A percentile compares a stretch with the other conserved stretches of the same genome.
Evolutionary conservation across 176 grass and related monocot genomes (phyloP).

Genomic region (bread wheat (Triticum aestivum)): IWGSC_CS_RefSeq_v2.1 NC_057802.1:550393398-550393897

Average conservation of each 20-base stretch:
- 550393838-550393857: background rate
- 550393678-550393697: background rate
- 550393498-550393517: background rate
- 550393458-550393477: background rate
- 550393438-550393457: background rate
- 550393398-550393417: background rate
- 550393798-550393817: slow-evolving; percentile 2
- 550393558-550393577: too few species aligned
- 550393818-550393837: background rate
- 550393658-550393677: background rate
- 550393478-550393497: background rate
- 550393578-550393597: background rate
- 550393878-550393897: slow-evolving; percentile 7
- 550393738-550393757: background rate
- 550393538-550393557: too few species aligned
- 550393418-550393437: background rate
- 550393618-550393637: background rate
- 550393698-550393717: background rate
- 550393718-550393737: background rate
- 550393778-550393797: background rate
- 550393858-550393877: background rate
- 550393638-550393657: background rate
- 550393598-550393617: background rate
- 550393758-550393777: slow-evolving; percentile 30
- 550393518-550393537: background rate